Evolutionary conservation across 768 basidiomycete genomes (phyloP).

Genomic region (Naganishia kalamii): DNA sequence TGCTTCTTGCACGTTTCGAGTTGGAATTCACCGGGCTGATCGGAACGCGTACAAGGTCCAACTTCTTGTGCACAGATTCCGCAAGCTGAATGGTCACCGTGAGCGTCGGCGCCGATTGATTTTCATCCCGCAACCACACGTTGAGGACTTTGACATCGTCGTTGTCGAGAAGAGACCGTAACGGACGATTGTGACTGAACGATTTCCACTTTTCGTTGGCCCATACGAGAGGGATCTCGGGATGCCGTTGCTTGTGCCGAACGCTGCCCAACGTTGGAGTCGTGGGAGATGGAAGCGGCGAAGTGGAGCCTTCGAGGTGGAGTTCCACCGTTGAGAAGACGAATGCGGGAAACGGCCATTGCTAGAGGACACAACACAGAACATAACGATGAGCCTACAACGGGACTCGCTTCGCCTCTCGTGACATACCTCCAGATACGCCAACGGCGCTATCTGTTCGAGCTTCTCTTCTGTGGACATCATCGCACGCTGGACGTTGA

Average conservation of each 20-base stretch:
- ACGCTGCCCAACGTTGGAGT: background rate
- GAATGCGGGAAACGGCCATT: slow-evolving; percentile 9
- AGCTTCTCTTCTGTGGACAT: background rate
- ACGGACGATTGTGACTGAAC: background rate
- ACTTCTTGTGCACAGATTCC: background rate
- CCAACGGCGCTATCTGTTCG: background rate
- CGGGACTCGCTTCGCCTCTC: too few relatives aligned
- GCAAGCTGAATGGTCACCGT: background rate
- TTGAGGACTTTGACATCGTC: background rate
- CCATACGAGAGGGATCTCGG: slow-evolving; percentile 1
- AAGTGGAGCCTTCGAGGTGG: too few relatives aligned
- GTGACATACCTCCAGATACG: slow-evolving; percentile 11
- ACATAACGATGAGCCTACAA: too few relatives aligned
- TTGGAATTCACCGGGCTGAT: background rate
- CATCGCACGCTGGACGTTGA: too few relatives aligned
- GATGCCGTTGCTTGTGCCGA: background rate
- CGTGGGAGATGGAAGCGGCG: background rate
- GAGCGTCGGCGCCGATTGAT: background rate
- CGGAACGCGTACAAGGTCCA: slow-evolving; percentile 9
- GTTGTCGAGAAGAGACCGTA: background rate
- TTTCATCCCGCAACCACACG: background rate
- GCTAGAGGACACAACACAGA: too few relatives aligned
- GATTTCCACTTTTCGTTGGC: slow-evolving; percentile 14
- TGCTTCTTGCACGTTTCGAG: background rate
- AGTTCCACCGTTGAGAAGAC: background rate